phyloP scores from a whole-genome alignment of 768 basidiomycete species.

The Mycena epipterygia region DNA sequence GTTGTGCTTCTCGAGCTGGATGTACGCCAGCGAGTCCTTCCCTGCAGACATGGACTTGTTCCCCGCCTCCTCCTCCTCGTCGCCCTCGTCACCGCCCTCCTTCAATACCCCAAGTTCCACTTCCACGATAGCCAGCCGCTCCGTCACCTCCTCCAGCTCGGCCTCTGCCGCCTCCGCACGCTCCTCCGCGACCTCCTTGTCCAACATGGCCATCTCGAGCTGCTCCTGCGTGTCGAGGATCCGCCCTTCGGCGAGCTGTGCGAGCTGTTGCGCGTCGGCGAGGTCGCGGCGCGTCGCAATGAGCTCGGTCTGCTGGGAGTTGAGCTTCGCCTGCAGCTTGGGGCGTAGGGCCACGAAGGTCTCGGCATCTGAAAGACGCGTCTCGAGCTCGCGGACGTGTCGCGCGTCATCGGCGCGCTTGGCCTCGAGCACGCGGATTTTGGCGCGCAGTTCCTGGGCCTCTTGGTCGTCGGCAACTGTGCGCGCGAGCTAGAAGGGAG shows the following conservation, averaged over 20 bases:
- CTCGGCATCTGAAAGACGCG: conserved; percentile 87
- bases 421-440: conserved; percentile 87
- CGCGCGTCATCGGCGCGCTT: conserved; percentile 90
- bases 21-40: conserved; percentile 75
- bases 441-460: conserved; percentile 85
- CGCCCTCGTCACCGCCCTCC: conserved; percentile 59
- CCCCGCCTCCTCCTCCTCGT: conserved; percentile 41
- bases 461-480: conserved; percentile 66
- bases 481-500: conserved; percentile 2
- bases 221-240: conserved; percentile 88
- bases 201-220: conserved; percentile 94
- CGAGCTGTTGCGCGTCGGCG: conserved; percentile 82
- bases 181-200: conserved; percentile 98
- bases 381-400: conserved; percentile 86
- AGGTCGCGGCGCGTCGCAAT: conserved; percentile 81
- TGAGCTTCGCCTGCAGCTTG: conserved; percentile 92
- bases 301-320: conserved; percentile 83
- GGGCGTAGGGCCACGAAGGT: conserved; percentile 87
- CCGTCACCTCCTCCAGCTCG: conserved; percentile 84
- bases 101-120: conserved; percentile 88
- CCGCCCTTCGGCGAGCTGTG: conserved; percentile 76
- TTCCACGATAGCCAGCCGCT: conserved; percentile 82
- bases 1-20: conserved; percentile 97
- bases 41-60: conserved; percentile 48
- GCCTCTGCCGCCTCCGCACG: conserved; percentile 83